Evolutionary conservation across 352 stramenopile genomes (phyloP), one percentile per base, ranked within the genome.

Genomic region (Globisporangium apiculatum): DNA sequence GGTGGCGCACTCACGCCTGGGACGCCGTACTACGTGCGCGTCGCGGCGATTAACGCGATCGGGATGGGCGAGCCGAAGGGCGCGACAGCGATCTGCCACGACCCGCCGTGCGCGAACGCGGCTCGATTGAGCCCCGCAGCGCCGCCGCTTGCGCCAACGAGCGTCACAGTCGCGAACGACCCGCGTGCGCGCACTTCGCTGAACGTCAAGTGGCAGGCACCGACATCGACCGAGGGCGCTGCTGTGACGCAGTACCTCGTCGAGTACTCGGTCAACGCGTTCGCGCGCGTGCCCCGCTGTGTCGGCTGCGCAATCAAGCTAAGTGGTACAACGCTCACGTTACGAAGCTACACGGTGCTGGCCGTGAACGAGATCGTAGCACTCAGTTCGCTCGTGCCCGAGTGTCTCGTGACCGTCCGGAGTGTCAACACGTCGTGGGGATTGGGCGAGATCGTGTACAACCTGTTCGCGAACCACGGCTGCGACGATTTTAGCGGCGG

Each of bases 41-140:
- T 98, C 0, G 75, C 87, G 5, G 94, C 95, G 7, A 55, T 96
- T 2, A 98, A 98, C 63, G 69, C 60, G 2, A 73, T 94, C 48
- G 96, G 95, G 2, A 49, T 86, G 8, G 89, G 95, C 17, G 60
- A 76, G 6, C 67, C 72, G 7, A 61, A 68, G 17, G 51, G 66
- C 2, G 83, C 84, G 11, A 78, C 69, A 10, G 57, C 72, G 1
- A 37, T 79, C 1, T 84, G 72, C 51, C 71, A 84, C 51, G 75
- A 92, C 64, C 35, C 74, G 15, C 73, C 77, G 15, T 86, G 76
- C 54, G 60, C 65, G 55, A 78, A 79, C 54, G 55, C 72, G 36
- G 47, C 73, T 8, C 55, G 48, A 43, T 55, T 86, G 3, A 71
- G 73, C n/a, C 78, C 89, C 7, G 73, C 76, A 24, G 81, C 87